Percentiles rank a stretch among this genome's conserved stretches.
Evolutionary conservation across 2,329 filamentous ascomycete genomes (phyloP).

Genomic region (Neopestalotiopsis sp.): DNA sequence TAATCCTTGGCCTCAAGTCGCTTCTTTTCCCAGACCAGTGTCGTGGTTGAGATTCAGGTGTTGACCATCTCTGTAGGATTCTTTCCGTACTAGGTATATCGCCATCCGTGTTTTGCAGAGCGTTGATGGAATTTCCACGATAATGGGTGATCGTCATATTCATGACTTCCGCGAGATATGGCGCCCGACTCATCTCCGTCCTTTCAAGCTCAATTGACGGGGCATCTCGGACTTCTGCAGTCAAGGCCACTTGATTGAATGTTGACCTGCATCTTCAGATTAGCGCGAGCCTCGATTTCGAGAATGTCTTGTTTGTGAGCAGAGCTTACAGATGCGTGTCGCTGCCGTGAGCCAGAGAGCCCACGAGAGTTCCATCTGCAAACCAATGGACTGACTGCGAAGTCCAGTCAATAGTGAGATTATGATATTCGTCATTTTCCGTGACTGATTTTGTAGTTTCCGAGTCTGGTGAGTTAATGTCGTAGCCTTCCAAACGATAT

Average conservation of each 20-base stretch:
- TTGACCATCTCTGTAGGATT: background rate
- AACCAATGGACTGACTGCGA: background rate
- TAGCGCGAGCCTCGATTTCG: background rate
- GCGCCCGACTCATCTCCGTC: background rate
- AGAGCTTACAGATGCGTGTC: background rate
- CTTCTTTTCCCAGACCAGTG: background rate
- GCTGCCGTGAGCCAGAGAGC: background rate
- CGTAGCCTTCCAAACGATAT: background rate
- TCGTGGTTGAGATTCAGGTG: background rate
- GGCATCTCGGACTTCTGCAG: background rate
- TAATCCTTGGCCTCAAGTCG: background rate
- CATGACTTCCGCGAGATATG: background rate
- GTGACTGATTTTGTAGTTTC: background rate
- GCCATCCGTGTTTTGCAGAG: background rate
- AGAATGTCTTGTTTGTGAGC: background rate
- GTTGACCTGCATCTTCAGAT: background rate
- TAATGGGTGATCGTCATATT: background rate
- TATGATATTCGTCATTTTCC: background rate
- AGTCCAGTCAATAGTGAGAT: background rate
- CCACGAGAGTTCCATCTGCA: background rate
- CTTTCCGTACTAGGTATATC: background rate
- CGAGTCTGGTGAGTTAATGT: background rate
- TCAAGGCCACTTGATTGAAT: background rate
- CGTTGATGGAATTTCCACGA: background rate
- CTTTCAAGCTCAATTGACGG: background rate